Conservation (phyloP, 2,329 filamentous ascomycete genomes). For the Bretziella fagacearum region DNA sequence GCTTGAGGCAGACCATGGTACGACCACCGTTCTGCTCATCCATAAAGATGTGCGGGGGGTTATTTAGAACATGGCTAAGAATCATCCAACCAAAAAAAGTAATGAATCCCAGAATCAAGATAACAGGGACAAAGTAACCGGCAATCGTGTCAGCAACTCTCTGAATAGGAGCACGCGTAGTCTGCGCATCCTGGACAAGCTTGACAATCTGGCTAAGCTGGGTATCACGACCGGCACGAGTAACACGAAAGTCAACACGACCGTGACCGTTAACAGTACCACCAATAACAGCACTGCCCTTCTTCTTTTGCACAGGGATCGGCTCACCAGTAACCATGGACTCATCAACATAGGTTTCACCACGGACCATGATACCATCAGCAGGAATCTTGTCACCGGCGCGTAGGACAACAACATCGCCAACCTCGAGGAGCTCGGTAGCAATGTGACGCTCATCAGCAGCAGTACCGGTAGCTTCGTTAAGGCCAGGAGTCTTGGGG, state of each 20-base stretch:
- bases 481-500: constrained; percentile 18
- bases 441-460: constrained; percentile 67
- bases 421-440: constrained; percentile 84
- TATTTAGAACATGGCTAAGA: constrained; percentile 64
- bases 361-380: constrained; percentile 70
- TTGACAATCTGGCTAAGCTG: constrained; percentile 97
- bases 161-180: constrained; percentile 84
- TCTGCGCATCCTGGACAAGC: constrained; percentile 95
- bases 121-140: constrained; percentile 83
- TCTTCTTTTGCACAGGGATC: constrained; percentile 81
- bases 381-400: constrained; percentile 95
- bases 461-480: constrained; percentile 35
- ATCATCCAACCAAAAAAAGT: constrained; percentile 94
- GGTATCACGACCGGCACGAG: constrained; percentile 80
- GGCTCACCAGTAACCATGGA: constrained; percentile 98
- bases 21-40: constrained; percentile 69
- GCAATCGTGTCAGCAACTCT: constrained; percentile 78
- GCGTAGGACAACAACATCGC: constrained; percentile 80
- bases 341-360: constrained; percentile 88
- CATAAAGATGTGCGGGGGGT: constrained; percentile 80
- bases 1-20: constrained; percentile 89
- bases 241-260: constrained; percentile 80
- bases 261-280: constrained; percentile 93
- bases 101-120: constrained; percentile 63
- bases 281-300: constrained; percentile 65